Evolutionary conservation across 345 rosid species (phyloP).

Genomic region (Acer saccharum): DNA sequence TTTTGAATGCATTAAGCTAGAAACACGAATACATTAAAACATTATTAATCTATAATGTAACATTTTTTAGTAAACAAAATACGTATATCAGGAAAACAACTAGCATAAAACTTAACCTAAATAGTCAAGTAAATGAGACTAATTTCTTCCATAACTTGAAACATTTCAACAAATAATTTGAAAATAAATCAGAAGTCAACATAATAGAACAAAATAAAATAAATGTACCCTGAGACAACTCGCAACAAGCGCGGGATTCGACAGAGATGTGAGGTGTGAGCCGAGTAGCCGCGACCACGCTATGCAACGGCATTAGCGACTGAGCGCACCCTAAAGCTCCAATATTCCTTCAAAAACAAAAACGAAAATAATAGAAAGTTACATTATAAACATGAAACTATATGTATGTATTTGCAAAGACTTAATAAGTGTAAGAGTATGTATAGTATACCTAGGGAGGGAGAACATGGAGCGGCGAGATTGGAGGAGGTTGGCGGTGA

Average conservation of each 20-base stretch:
- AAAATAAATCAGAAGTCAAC: too few species aligned
- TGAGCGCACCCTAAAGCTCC: conserved; percentile 27
- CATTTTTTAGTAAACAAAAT: not conserved
- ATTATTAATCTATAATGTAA: not conserved
- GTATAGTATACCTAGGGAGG: conserved; percentile 12
- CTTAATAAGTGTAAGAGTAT: not conserved
- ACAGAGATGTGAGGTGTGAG: conserved; percentile 31
- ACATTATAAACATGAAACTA: too few species aligned
- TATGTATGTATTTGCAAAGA: too few species aligned
- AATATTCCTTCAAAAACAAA: conserved; percentile 17
- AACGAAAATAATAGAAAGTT: not conserved
- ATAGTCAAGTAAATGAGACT: not conserved
- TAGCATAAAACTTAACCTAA: not conserved
- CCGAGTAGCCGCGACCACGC: conserved; percentile 25
- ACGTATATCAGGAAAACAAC: not conserved
- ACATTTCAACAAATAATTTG: not conserved
- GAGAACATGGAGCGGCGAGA: conserved; percentile 28
- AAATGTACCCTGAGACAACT: conserved; percentile 36
- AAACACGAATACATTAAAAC: not conserved
- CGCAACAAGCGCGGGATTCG: conserved; percentile 33
- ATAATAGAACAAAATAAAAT: not conserved
- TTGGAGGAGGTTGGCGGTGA: conserved; percentile 3
- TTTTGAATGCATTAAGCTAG: not conserved
- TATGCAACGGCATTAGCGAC: conserved; percentile 32
- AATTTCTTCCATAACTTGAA: not conserved